Percentiles rank a stretch among this genome's conserved stretches.
phyloP scores from a whole-genome alignment of 2,329 filamentous ascomycete genomes.

The Colletotrichum agaves region DNA sequence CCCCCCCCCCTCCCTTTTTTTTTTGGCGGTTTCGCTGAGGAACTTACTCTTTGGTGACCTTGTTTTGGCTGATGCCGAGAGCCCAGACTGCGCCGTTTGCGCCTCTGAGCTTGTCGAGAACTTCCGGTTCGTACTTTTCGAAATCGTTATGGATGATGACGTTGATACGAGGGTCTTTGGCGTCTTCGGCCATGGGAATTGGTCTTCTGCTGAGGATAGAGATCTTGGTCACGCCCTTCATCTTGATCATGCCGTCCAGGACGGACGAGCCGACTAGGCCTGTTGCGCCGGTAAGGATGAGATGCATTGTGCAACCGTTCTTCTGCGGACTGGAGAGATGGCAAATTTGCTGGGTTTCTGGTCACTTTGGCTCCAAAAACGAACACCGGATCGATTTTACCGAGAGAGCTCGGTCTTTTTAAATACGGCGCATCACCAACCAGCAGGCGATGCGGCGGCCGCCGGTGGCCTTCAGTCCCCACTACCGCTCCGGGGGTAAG shows the following conservation, averaged over 20 bases:
- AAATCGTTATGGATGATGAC: slow-evolving; percentile 79
- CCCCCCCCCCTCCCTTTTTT: too few relatives aligned
- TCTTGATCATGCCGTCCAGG: slow-evolving; percentile 70
- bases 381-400: too few relatives aligned
- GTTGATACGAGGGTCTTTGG: slow-evolving; percentile 67
- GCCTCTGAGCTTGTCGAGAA: slow-evolving; percentile 70
- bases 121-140: slow-evolving; percentile 63
- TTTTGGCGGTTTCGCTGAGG: background rate
- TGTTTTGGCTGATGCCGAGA: slow-evolving; percentile 70
- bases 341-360: too few relatives aligned
- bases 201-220: slow-evolving; percentile 75
- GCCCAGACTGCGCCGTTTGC: slow-evolving; percentile 81
- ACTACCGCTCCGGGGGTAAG: background rate
- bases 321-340: too few relatives aligned
- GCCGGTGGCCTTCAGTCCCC: too few relatives aligned
- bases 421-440: too few relatives aligned
- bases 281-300: slow-evolving; percentile 76
- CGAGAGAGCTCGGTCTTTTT: too few relatives aligned
- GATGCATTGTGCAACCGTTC: slow-evolving; percentile 58
- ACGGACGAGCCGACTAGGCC: slow-evolving; percentile 72
- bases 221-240: slow-evolving; percentile 68
- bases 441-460: too few relatives aligned
- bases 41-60: slow-evolving; percentile 67
- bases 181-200: slow-evolving; percentile 69
- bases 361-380: too few relatives aligned